Conservation (phyloP, 805 yeast genomes). For the Lipomyces japonicus region DNA sequence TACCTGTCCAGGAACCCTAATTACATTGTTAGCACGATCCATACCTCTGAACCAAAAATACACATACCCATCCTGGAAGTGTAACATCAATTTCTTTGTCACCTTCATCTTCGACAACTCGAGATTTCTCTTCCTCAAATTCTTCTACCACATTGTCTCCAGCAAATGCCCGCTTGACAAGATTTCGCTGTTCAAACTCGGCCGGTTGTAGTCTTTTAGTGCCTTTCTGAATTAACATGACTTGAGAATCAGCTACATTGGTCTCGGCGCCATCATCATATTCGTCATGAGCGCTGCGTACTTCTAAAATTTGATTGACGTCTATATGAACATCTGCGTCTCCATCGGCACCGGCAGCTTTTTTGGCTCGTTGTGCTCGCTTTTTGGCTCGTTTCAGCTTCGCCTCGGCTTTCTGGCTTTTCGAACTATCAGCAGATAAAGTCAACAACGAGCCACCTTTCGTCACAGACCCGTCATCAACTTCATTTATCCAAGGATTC, state of each 20-base stretch:
- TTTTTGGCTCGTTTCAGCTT: constrained; percentile 33
- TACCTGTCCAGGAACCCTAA: constrained; percentile 88
- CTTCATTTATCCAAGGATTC: constrained; percentile 39
- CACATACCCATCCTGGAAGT: constrained; percentile 77
- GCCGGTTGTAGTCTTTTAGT: constrained; percentile 42
- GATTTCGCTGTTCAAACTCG: constrained; percentile 63
- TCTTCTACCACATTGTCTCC: constrained; percentile 90
- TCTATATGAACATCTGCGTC: constrained; percentile 33
- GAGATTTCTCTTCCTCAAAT: constrained; percentile 71
- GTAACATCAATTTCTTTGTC: constrained; percentile 83
- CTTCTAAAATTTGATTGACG: constrained; percentile 48
- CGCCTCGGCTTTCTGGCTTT: constrained; percentile 43
- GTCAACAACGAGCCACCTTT: constrained; percentile 48
- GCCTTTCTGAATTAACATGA: constrained; percentile 27
- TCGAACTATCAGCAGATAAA: constrained; percentile 50
- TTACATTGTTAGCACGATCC: not conserved
- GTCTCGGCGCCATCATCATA: constrained; percentile 47
- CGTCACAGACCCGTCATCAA: constrained; percentile 43
- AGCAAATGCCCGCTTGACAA: constrained; percentile 90
- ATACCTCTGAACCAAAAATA: not conserved
- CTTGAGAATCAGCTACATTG: constrained; percentile 30
- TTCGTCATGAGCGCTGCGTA: constrained; percentile 47
- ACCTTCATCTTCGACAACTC: constrained; percentile 68
- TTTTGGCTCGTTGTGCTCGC: constrained; percentile 33
- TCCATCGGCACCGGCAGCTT: constrained; percentile 27